A percentile compares a stretch with the other conserved stretches of the same genome.
phyloP scores from a whole-genome alignment of 495 filamentous ascomycete genomes.

The Clavariopsis aquatica region DNA sequence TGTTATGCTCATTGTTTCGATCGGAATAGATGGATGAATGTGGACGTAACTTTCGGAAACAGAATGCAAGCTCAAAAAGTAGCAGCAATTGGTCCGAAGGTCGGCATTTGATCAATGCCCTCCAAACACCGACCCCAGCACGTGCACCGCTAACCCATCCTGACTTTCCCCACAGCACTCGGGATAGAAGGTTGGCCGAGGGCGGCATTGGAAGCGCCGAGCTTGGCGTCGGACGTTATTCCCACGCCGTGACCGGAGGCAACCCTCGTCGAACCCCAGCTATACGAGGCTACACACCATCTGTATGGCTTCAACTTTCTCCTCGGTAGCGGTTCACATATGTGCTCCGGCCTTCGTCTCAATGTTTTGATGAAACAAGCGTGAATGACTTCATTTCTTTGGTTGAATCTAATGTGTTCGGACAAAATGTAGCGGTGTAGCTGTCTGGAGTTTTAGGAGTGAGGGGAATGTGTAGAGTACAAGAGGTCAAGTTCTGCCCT shows the following conservation, averaged over 20 bases:
- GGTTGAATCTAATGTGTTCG: not conserved
- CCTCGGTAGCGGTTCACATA: not conserved
- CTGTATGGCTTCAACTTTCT: not conserved
- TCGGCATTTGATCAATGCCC: not conserved
- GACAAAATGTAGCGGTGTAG: constrained; percentile 6
- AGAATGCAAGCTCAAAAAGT: not conserved
- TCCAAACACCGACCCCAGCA: not conserved
- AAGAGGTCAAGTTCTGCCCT: not conserved
- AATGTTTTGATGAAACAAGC: not conserved
- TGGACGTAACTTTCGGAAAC: not conserved
- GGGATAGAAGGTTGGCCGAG: not conserved
- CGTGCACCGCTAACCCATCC: not conserved
- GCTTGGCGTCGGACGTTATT: constrained; percentile 7
- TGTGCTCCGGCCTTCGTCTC: not conserved
- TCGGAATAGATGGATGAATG: not conserved
- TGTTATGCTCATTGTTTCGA: not conserved
- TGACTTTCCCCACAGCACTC: not conserved
- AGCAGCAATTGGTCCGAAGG: not conserved
- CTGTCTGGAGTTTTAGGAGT: not conserved
- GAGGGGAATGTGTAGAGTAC: not conserved
- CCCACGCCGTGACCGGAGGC: constrained; percentile 1
- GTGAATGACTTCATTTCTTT: not conserved
- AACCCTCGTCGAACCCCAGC: not conserved
- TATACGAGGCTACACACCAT: not conserved
- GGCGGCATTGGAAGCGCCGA: not conserved